Conservation (phyloP, 2,329 filamentous ascomycete species). For the Tolypocladium tundrense region DNA sequence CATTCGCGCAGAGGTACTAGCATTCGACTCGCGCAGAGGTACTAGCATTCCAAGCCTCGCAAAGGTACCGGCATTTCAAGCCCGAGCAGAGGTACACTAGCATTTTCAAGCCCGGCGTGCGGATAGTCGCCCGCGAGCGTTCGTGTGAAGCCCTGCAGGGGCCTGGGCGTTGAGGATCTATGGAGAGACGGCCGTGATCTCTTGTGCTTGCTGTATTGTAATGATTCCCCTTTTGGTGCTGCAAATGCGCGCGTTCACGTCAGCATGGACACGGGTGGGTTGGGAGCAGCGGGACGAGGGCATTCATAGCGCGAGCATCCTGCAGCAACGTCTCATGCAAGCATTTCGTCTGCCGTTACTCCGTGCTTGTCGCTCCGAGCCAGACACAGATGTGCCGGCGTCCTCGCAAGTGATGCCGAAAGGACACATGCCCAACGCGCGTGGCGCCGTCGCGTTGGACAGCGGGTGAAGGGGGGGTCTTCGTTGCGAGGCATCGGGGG, state of each 20-base stretch:
- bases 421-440: neutral
- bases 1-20: constrained; percentile 20
- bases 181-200: neutral
- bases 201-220: neutral
- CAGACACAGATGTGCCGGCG: neutral
- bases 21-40: too few species aligned
- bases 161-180: neutral
- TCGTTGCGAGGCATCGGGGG: neutral
- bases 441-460: neutral
- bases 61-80: constrained; percentile 17
- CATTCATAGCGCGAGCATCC: neutral
- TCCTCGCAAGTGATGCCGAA: neutral
- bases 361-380: neutral
- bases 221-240: neutral
- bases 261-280: neutral
- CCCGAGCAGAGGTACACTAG: too few species aligned
- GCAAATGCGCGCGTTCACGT: neutral
- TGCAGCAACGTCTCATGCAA: neutral
- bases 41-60: constrained; percentile 13
- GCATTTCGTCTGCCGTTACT: neutral
- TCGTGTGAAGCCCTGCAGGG: neutral
- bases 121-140: too few species aligned
- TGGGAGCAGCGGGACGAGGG: neutral
- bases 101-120: too few species aligned
- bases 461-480: neutral